Conservation (phyloP, 495 filamentous ascomycete species). For the Tuber brumale region DNA sequence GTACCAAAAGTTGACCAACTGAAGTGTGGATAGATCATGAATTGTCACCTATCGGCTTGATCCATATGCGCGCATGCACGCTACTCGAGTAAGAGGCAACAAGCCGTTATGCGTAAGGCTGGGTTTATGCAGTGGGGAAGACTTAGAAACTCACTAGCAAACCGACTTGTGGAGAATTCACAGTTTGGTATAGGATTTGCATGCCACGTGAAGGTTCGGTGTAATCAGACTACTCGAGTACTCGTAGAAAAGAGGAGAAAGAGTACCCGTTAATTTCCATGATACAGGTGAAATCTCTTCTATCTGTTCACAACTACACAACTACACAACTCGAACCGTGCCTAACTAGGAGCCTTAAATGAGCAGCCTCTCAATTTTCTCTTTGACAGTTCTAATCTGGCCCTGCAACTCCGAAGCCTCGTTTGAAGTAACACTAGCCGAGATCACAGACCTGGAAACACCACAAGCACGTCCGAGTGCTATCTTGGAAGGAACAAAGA, state of each 20-base stretch:
- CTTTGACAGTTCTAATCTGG: slow-evolving; percentile 79
- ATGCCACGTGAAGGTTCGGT: neutral
- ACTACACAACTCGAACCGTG: neutral
- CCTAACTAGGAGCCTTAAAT: slow-evolving; percentile 55
- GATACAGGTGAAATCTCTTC: neutral
- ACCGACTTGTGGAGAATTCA: neutral
- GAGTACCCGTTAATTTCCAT: neutral
- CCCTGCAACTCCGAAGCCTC: slow-evolving; percentile 79
- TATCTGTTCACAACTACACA: neutral
- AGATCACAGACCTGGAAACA: slow-evolving; percentile 80
- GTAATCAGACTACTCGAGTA: neutral
- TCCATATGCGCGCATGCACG: neutral
- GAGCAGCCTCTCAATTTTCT: slow-evolving; percentile 93
- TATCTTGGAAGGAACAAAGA: slow-evolving; percentile 61
- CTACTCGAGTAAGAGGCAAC: neutral
- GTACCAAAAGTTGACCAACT: neutral
- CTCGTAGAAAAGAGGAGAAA: neutral
- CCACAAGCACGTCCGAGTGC: slow-evolving; percentile 78
- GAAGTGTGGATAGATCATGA: neutral
- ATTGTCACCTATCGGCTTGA: neutral
- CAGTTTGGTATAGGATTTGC: neutral
- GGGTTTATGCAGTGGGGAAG: neutral
- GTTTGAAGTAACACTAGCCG: slow-evolving; percentile 82
- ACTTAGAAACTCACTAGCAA: neutral
- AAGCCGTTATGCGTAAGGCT: neutral